Percentiles rank a stretch among this genome's conserved stretches.
phyloP scores from a whole-genome alignment of 2,329 filamentous ascomycete species.

The Macroventuria anomochaeta region DNA sequence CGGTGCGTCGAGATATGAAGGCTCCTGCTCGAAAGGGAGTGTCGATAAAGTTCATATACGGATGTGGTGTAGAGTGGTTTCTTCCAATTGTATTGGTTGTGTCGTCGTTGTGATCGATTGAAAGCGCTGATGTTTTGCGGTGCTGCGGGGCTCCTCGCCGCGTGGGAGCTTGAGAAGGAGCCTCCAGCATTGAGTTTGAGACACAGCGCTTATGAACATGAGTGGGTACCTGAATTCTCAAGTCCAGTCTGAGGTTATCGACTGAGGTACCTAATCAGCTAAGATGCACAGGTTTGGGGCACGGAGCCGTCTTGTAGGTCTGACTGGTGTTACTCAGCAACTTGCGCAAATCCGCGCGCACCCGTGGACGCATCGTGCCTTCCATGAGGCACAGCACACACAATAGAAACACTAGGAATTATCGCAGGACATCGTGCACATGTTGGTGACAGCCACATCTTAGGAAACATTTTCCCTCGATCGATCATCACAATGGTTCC shows the following conservation, averaged over 20 bases:
- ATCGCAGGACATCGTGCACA: neutral
- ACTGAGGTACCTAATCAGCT: neutral
- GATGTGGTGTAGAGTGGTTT: neutral
- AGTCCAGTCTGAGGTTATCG: neutral
- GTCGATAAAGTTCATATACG: neutral
- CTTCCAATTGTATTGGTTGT: neutral
- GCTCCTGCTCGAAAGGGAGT: conserved; percentile 7
- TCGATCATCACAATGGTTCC: neutral
- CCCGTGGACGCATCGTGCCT: neutral
- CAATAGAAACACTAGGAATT: neutral
- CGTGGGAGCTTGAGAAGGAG: neutral
- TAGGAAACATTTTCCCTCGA: neutral
- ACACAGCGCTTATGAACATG: too few species aligned
- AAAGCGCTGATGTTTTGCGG: neutral
- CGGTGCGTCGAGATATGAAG: neutral
- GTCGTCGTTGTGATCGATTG: neutral
- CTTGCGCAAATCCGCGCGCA: conserved; percentile 15
- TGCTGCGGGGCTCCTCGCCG: neutral
- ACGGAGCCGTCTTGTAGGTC: neutral
- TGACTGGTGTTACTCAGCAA: conserved; percentile 12
- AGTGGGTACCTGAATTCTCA: too few species aligned
- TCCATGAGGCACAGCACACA: neutral
- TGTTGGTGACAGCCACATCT: too few species aligned
- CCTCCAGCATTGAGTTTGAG: too few species aligned
- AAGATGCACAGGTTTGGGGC: neutral